Evolutionary conservation across 163 green algal species (phyloP), one percentile per base, ranked within the genome.

Genomic region (Trebouxiophyceae sp.): DNA sequence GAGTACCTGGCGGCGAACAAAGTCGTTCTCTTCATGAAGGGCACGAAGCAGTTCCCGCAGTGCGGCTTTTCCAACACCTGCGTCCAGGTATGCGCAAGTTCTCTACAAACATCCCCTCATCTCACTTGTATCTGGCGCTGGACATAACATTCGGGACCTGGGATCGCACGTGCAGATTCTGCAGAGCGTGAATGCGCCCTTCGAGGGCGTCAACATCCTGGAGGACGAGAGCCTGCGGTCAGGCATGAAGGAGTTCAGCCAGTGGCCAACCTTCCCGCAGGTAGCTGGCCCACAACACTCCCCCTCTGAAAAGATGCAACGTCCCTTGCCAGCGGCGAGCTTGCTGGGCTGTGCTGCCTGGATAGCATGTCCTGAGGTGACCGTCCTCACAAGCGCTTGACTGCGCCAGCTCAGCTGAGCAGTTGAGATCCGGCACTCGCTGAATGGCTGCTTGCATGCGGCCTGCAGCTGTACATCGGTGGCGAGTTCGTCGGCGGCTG

Each of bases 61-160:
- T 97, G 90, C 62, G 90, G 90, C 39, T 97, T 97, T 68, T 89
- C 75, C 60, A 95, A 95, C 73, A 95, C 84, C 3, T 87, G 90
- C 19, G 86, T 94, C 4, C 86, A 93, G 75, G 85, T 87, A 50
- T 16, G 16, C 12, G 12, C 39, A n/a, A n/a, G n/a, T n/a, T n/a
- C n/a, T n/a, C n/a, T n/a, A n/a, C n/a, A n/a, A n/a, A n/a, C n/a
- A n/a, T n/a, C n/a, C n/a, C n/a, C n/a, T n/a, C n/a, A n/a, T n/a
- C n/a, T n/a, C n/a, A n/a, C n/a, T n/a, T n/a, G n/a, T n/a, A n/a
- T n/a, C n/a, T n/a, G n/a, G n/a, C n/a, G n/a, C n/a, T n/a, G n/a
- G n/a, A n/a, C n/a, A n/a, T n/a, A n/a, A n/a, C n/a, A n/a, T n/a
- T n/a, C n/a, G n/a, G n/a, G n/a, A n/a, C n/a, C n/a, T n/a, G n/a